Percentiles rank a stretch among this genome's conserved stretches.
Conservation (phyloP, 2,329 filamentous ascomycete genomes). For the Xylariomycetidae sp. region DNA sequence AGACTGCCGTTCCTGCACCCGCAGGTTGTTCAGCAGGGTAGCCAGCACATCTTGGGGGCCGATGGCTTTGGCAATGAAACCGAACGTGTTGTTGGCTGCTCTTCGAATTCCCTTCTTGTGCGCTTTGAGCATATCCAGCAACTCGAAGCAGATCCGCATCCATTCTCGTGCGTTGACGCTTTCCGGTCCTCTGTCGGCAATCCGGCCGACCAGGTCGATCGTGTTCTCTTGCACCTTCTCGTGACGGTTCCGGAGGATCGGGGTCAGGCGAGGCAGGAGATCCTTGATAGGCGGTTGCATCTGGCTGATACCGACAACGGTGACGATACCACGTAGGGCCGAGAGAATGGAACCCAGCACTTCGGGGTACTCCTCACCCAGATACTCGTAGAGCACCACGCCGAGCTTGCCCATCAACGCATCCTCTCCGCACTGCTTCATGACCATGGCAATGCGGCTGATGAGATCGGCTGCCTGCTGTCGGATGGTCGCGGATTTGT, state of each 20-base stretch:
- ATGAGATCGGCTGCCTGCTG: conserved; percentile 97
- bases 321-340: conserved; percentile 91
- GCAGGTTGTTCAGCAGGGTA: conserved; percentile 90
- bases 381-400: conserved; percentile 92
- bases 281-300: conserved; percentile 99
- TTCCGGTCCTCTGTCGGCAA: conserved; percentile 93
- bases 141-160: conserved; percentile 99
- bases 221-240: conserved; percentile 99
- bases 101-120: conserved; percentile 99
- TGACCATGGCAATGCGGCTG: conserved; percentile 94
- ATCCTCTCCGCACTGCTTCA: conserved; percentile 98
- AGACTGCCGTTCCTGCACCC: conserved; percentile 95
- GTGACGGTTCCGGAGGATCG: conserved; percentile 96
- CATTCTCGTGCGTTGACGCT: conserved; percentile 95
- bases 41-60: conserved; percentile 95
- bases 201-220: conserved; percentile 94
- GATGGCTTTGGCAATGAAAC: conserved; percentile 98
- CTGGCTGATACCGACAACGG: conserved; percentile 92
- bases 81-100: conserved; percentile 98
- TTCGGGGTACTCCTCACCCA: conserved; percentile 97
- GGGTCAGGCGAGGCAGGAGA: conserved; percentile 85
- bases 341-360: conserved; percentile 95
- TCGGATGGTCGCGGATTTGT: conserved; percentile 93
- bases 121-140: conserved; percentile 98
- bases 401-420: conserved; percentile 92